Conservation (phyloP, 306 rosid species). For the Quercus alba region DNA sequence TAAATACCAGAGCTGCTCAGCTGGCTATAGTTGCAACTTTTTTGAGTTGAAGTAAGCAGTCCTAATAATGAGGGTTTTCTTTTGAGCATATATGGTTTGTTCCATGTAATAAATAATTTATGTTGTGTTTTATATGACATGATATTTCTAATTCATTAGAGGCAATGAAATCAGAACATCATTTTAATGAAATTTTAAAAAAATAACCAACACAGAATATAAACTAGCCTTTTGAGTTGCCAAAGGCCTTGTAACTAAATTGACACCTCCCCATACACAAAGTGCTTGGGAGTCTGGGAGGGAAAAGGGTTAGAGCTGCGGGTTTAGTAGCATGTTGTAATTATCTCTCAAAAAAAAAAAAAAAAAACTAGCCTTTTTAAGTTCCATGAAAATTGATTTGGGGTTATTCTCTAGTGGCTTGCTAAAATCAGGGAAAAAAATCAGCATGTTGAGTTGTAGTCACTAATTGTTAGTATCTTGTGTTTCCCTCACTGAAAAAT, state of each 20-base stretch:
- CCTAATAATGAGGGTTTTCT: neutral
- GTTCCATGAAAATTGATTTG: no score
- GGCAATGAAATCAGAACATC: neutral
- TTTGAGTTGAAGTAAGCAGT: neutral
- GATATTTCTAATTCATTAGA: neutral
- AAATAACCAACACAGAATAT: neutral
- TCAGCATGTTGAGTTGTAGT: no score
- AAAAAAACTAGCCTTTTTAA: no score
- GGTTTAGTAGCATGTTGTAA: no score
- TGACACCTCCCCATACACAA: no score
- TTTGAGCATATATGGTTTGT: neutral
- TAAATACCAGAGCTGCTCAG: slow-evolving; percentile 13
- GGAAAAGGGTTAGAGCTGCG: no score
- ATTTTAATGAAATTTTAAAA: neutral
- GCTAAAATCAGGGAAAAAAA: no score
- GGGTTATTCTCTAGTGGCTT: no score
- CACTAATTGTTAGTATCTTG: neutral
- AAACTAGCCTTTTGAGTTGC: no score
- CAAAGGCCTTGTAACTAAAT: no score
- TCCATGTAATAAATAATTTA: neutral
- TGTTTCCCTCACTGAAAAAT: neutral
- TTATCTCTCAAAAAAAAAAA: no score
- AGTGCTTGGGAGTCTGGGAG: no score
- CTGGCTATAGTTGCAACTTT: neutral
- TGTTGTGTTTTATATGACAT: neutral